Base-by-base conservation (phyloP, 2,329 filamentous ascomycete species). In the Myriangium duriaei region DNA sequence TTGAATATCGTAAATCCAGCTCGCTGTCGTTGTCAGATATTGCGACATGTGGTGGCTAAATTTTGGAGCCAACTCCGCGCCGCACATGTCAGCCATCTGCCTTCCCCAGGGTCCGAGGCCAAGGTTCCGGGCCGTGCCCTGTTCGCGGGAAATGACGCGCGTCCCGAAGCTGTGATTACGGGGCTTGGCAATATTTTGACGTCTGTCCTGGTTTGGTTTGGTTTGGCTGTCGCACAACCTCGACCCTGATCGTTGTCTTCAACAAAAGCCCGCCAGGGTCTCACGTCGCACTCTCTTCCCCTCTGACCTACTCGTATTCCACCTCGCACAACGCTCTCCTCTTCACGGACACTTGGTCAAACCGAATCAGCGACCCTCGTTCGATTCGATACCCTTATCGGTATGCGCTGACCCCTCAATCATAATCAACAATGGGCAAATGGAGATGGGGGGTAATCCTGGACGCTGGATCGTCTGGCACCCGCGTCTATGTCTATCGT, bases 391-490 rank as follows among this genome's bases (percentile, higher is more conserved):
- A n/a, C n/a, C n/a, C n/a, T n/a, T 13, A 29, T 37, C 32, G 36
- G 32, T 28, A 39, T 39, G 36, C 36, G 28, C 28, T 39, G 36
- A 39, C 7, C 15, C 30, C 18, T 6, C 17, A 21, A 26, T 26
- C 21, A n/a, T n/a, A 4, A 31, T 32, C 30, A 32, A 17, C 11
- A 30, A 41, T 41, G 39, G 39, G 39, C 26, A 41, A 41, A 37
- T 41, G 41, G 43, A 46, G 68, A 65, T 95, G 92, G 70, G 91
- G 87, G 57, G 83, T 96, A 52, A 87, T 98, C 56, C 74, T 98
- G 54, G 91, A 98, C 71, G 91, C 91, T 58, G 91, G 91, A 50
- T 96, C 91, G 60, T 96, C 91, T 53, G 72, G 91, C 57, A 96
- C 88, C 52, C 81, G 91, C 57, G 72, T 94, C 46, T 85, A 98